Percentiles rank a stretch among this genome's conserved stretches.
Evolutionary conservation across 192 early-diverging fungal genomes (phyloP).

Genomic region (Entomortierella beljakovae): DNA sequence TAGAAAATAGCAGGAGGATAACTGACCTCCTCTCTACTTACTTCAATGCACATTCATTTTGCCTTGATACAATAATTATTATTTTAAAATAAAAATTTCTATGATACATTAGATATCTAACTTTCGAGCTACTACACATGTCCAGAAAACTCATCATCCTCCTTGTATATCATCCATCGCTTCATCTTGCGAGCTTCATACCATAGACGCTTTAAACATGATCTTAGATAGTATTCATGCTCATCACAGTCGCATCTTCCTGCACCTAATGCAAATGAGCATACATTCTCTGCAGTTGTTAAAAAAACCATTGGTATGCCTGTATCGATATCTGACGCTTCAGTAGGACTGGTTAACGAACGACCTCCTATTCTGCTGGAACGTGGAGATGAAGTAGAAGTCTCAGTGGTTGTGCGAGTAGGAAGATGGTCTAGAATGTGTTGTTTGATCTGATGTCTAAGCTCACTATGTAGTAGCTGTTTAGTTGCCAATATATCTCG

Average conservation of each 20-base stretch:
- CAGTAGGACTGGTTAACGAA: not conserved
- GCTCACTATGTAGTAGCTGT: conserved; percentile 18
- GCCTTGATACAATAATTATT: not conserved
- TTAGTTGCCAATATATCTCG: conserved; percentile 31
- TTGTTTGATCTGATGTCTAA: conserved; percentile 20
- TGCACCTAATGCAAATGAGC: conserved; percentile 27
- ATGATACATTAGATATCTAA: not conserved
- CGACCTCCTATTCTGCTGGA: not conserved
- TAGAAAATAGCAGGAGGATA: not conserved
- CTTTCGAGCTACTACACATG: conserved; percentile 1
- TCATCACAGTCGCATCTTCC: conserved; percentile 40
- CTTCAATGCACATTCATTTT: too few relatives aligned
- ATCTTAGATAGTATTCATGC: conserved; percentile 26
- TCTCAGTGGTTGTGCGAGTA: not conserved
- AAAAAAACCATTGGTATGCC: conserved; percentile 40
- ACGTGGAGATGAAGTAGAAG: not conserved
- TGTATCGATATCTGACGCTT: not conserved
- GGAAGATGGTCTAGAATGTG: conserved; percentile 13
- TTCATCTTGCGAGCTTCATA: conserved; percentile 31
- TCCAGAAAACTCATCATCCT: conserved; percentile 18
- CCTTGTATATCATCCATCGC: conserved; percentile 36
- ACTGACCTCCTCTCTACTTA: too few relatives aligned
- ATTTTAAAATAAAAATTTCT: not conserved
- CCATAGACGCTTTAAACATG: conserved; percentile 37
- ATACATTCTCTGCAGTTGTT: conserved; percentile 27